Conservation (phyloP, 2,329 filamentous ascomycete genomes). For the Pseudogymnoascus sp. region DNA sequence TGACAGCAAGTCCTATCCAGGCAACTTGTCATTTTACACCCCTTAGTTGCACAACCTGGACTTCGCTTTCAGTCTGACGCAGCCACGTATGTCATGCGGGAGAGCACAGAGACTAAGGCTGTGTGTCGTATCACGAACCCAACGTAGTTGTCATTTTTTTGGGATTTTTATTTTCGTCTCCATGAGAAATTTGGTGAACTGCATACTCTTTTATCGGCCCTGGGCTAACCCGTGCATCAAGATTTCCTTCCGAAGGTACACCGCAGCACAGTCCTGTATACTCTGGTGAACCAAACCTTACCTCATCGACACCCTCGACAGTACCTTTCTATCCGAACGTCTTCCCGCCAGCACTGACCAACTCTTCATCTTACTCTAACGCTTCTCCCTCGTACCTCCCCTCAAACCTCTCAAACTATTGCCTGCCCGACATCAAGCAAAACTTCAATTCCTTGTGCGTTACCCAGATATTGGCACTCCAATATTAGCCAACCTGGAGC, state of each 20-base stretch:
- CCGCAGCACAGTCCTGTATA: conserved; percentile 26
- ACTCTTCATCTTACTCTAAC: conserved; percentile 25
- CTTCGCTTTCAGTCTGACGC: conserved; percentile 3
- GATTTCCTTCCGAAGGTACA: conserved; percentile 6
- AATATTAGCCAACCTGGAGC: not conserved
- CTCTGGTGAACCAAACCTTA: conserved; percentile 24
- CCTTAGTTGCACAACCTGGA: not conserved
- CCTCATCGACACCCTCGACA: conserved; percentile 21
- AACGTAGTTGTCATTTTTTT: conserved; percentile 8
- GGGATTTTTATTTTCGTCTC: conserved; percentile 1
- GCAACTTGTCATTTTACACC: conserved; percentile 1
- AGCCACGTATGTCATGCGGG: conserved; percentile 6
- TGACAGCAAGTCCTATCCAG: not conserved
- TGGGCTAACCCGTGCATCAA: not conserved
- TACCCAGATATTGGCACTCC: not conserved
- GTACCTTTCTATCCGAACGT: conserved; percentile 25
- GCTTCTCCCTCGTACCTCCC: conserved; percentile 24
- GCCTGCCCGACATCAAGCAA: conserved; percentile 29
- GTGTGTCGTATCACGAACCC: conserved; percentile 2
- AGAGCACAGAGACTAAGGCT: conserved; percentile 1
- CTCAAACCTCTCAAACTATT: conserved; percentile 20
- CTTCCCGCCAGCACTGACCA: conserved; percentile 24
- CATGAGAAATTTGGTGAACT: not conserved
- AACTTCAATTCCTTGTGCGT: conserved; percentile 15
- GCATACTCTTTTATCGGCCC: not conserved